A percentile compares a stretch with the other conserved stretches of the same genome.
These are phyloP conservation scores for Ophiostoma ips DNA, from an alignment of 2,329 filamentous ascomycete genomes.

Conservation along the genomic window DNA sequence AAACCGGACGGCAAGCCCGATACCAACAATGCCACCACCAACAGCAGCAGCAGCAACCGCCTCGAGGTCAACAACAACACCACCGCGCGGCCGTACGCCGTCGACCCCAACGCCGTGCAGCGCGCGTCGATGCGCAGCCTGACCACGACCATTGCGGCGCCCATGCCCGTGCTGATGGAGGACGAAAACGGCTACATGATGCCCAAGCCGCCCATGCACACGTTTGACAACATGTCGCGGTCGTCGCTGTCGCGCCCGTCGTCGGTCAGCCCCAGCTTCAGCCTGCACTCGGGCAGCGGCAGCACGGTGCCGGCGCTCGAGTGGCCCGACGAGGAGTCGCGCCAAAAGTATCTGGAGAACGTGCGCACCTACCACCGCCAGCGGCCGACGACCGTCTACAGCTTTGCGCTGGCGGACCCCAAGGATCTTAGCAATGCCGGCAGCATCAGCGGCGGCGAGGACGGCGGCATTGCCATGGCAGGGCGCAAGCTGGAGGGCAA, in stretches of 20 bases:
- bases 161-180: not conserved
- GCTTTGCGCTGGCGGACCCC: not conserved
- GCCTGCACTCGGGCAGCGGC: not conserved
- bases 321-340: not conserved
- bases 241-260: constrained; percentile 1
- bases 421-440: no score
- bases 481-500: not conserved
- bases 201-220: not conserved
- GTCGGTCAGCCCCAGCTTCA: not conserved
- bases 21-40: no score
- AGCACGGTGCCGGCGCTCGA: not conserved
- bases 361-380: not conserved
- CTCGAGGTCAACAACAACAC: no score
- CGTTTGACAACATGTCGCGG: constrained; percentile 1
- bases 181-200: not conserved
- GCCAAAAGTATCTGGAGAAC: not conserved
- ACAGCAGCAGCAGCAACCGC: no score
- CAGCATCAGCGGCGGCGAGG: not conserved
- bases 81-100: no score
- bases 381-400: constrained; percentile 1
- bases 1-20: no score
- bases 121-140: not conserved
- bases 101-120: not conserved
- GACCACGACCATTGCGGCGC: not conserved
- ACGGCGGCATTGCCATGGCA: not conserved